Percentiles rank a stretch among this genome's conserved stretches.
phyloP scores from a whole-genome alignment of 116 monocot species.

The Zostera marina region DNA sequence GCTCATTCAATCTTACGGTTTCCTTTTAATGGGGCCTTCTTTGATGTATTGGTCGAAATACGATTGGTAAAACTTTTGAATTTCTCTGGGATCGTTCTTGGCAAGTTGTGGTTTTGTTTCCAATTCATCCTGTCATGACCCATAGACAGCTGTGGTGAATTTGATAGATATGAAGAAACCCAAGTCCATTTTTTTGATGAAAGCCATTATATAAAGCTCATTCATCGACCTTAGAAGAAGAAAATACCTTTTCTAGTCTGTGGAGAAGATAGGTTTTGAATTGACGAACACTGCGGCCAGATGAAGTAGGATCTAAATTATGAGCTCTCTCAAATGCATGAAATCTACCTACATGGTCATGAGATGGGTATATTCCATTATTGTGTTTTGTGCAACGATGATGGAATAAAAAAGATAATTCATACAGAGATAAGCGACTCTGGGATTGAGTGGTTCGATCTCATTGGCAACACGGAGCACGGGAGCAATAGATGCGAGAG shows the following conservation, averaged over 20 bases:
- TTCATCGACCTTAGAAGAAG: neutral
- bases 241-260: conserved; percentile 62
- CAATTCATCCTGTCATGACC: conserved; percentile 74
- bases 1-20: conserved; percentile 40
- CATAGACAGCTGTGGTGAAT: too few relatives aligned
- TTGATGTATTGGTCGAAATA: conserved; percentile 54
- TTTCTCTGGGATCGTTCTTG: conserved; percentile 56
- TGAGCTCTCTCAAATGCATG: conserved; percentile 87
- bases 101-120: conserved; percentile 42
- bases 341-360: conserved; percentile 48
- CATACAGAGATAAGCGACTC: conserved; percentile 84
- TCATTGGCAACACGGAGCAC: conserved; percentile 92
- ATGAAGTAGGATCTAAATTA: conserved; percentile 58
- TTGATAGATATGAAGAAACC: too few relatives aligned
- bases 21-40: conserved; percentile 33
- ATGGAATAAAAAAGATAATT: neutral
- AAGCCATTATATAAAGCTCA: too few relatives aligned
- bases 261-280: conserved; percentile 96
- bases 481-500: conserved; percentile 65
- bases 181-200: too few relatives aligned
- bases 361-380: too few relatives aligned
- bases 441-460: conserved; percentile 42
- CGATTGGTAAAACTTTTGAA: conserved; percentile 62
- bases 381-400: too few relatives aligned
- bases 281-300: conserved; percentile 86